phyloP scores from a whole-genome alignment of 2,329 filamentous ascomycete species.

The Chalaropsis ovoidea region DNA sequence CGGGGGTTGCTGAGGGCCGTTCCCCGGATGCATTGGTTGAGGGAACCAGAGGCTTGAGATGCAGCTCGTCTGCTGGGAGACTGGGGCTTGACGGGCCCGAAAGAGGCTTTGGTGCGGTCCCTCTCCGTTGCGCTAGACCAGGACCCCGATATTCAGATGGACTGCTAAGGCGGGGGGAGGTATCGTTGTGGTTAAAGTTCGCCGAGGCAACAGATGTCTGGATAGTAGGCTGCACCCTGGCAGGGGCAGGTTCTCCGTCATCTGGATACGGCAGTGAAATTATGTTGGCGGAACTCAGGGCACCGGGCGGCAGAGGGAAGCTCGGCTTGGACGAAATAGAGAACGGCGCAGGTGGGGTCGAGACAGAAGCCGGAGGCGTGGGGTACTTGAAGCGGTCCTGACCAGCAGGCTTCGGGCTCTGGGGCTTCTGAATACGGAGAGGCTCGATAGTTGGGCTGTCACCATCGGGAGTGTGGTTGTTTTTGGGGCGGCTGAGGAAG shows the following conservation, averaged over 20 bases:
- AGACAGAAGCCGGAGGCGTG: conserved; percentile 36
- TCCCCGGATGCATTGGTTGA: conserved; percentile 32
- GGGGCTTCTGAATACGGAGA: conserved; percentile 72
- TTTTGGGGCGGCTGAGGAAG: conserved; percentile 55
- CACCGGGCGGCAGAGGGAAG: conserved; percentile 56
- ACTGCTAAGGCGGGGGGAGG: conserved; percentile 45
- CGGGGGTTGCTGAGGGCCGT: conserved; percentile 9
- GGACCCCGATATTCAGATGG: conserved; percentile 49
- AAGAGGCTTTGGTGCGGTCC: conserved; percentile 69
- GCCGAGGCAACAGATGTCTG: conserved; percentile 38
- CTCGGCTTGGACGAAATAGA: conserved; percentile 41
- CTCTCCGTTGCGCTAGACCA: conserved; percentile 68
- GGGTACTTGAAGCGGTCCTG: conserved; percentile 44
- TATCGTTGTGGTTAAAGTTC: conserved; percentile 42
- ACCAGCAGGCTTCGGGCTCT: conserved; percentile 46
- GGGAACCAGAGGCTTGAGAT: conserved; percentile 53
- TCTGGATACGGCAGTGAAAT: conserved; percentile 58
- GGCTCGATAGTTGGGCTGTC: conserved; percentile 76
- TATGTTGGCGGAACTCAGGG: conserved; percentile 57
- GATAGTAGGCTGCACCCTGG: conserved; percentile 29
- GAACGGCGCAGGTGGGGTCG: conserved; percentile 35
- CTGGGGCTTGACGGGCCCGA: conserved; percentile 73
- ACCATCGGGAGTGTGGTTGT: conserved; percentile 35
- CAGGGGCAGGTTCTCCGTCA: conserved; percentile 46
- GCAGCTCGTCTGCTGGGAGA: conserved; percentile 66